Conservation (phyloP, 257 asterid genomes). For the Solanum appendiculatum region DNA sequence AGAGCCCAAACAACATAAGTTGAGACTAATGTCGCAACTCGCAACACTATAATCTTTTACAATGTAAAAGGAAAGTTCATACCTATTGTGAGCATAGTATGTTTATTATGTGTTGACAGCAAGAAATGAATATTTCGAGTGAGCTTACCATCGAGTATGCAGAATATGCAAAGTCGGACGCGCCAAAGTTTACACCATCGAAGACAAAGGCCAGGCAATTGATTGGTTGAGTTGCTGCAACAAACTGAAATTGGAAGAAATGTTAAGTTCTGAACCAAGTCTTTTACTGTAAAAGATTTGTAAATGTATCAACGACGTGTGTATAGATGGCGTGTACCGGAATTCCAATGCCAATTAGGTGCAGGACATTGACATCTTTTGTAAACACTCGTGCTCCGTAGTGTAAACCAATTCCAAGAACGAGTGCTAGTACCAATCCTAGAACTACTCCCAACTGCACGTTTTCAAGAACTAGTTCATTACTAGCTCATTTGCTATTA, state of each 20-base stretch:
- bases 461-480: neutral
- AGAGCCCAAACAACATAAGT: neutral
- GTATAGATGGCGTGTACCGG: slow-evolving; percentile 33
- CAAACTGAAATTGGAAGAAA: slow-evolving; percentile 32
- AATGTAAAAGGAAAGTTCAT: neutral
- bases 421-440: slow-evolving; percentile 40
- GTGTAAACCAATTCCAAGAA: slow-evolving; percentile 52
- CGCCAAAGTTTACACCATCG: slow-evolving; percentile 71
- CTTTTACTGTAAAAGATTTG: neutral
- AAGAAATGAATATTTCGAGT: neutral
- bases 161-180: slow-evolving; percentile 60
- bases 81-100: neutral
- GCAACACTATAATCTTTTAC: neutral
- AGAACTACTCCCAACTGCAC: slow-evolving; percentile 60
- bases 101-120: neutral
- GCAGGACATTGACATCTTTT: slow-evolving; percentile 40
- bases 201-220: slow-evolving; percentile 67
- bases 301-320: neutral
- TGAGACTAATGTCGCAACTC: neutral
- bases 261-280: neutral
- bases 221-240: slow-evolving; percentile 70
- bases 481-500: neutral
- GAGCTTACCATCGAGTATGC: slow-evolving; percentile 51
- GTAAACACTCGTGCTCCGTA: slow-evolving; percentile 60
- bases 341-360: slow-evolving; percentile 44